A percentile compares a stretch with the other conserved stretches of the same genome.
These are phyloP conservation scores for Colletotrichum camelliae DNA, from an alignment of 2,329 filamentous ascomycete species.

Conservation along the genomic window DNA sequence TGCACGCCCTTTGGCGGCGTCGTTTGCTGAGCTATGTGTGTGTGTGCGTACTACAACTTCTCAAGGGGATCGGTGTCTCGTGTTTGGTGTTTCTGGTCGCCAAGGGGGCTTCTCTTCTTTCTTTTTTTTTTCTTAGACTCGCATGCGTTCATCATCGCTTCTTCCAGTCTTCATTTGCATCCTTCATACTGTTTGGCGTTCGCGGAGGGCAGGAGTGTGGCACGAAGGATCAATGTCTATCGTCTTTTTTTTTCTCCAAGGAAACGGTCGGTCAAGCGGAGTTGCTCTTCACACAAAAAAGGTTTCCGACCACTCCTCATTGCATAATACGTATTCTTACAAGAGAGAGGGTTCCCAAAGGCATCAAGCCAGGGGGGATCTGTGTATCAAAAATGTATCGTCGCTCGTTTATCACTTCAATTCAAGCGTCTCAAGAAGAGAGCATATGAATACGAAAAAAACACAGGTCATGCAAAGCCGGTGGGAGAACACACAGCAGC, in stretches of 20 bases:
- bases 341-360: neutral
- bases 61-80: neutral
- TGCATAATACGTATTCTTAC: conserved; percentile 5
- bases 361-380: neutral
- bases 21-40: conserved; percentile 41
- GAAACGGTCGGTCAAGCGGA: neutral
- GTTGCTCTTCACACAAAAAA: neutral
- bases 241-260: neutral
- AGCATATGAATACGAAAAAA: neutral
- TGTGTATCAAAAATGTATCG: neutral
- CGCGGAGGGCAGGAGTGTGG: conserved; percentile 4
- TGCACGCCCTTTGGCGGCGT: conserved; percentile 76
- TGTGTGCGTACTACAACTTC: neutral
- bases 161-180: neutral
- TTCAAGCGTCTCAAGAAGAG: neutral
- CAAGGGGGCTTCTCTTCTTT: neutral
- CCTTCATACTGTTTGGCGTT: conserved; percentile 18
- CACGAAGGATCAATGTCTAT: neutral
- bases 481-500: neutral
- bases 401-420: neutral
- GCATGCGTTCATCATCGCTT: neutral
- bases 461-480: neutral
- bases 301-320: neutral
- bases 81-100: conserved; percentile 16
- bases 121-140: neutral